Base-by-base conservation (phyloP, 2,329 filamentous ascomycete genomes). In the Fusarium foetens region DNA sequence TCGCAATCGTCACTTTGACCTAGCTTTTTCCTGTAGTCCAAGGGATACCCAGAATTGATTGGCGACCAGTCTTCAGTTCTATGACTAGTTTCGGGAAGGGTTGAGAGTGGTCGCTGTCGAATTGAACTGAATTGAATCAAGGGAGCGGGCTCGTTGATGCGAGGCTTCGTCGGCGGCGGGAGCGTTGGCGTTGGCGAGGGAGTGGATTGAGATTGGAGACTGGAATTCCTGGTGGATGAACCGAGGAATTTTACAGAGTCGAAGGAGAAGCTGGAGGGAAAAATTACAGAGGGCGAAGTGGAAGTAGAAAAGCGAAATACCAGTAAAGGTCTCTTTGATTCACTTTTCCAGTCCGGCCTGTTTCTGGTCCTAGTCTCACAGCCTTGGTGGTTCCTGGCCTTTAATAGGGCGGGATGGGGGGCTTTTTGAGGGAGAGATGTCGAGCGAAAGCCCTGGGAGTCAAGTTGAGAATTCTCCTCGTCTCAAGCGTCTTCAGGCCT, bases 161-260 rank as follows among this genome's bases (percentile, higher is more conserved):
- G 53, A 72, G 72, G 59, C 58, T 64, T 68, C 66, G 70, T 71
- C 69, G 62, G 62, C 66, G 63, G 60, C 66, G 58, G 62, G 45
- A 66, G 63, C 63, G 72, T 17, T 54, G 58, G 39, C 43, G 58
- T 61, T 36, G 48, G 29, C 35, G 58, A 75, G 75, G 70, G 73
- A 76, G 73, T 72, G 72, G 69, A 71, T 69, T 68, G 38, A 66
- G 64, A 21, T 31, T 61, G 31, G 25, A 60, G 54, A 51, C 60
- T 68, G 77, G 79, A 82, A 83, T 84, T 84, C 83, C 81, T 83
- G 78, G 79, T 79, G 70, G 79, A 79, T 78, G 79, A 79, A 78
- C 79, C 80, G 80, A 84, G 83, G 83, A 84, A 85, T 85, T 82
- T 66, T 52, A 58, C 72, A 73, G 63, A 61, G 65, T 72, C 66